Percentiles rank a stretch among this genome's conserved stretches.
Evolutionary conservation across 192 early-diverging fungal species (phyloP).

Genomic region (Linnemannia schmuckeri): DNA sequence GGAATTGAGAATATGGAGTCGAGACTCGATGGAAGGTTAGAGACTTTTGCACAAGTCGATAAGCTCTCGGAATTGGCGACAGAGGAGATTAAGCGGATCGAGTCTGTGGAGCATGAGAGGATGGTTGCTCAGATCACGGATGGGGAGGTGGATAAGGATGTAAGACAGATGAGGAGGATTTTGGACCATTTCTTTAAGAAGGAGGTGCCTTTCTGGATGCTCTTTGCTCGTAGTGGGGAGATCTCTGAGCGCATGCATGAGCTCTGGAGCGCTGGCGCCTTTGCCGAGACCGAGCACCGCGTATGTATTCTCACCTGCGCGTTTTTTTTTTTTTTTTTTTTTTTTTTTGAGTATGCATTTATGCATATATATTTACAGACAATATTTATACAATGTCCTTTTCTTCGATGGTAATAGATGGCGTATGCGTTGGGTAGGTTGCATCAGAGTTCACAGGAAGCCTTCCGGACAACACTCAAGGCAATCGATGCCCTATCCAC

Average conservation of each 20-base stretch:
- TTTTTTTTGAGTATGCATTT: not conserved
- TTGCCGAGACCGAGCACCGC: slow-evolving; percentile 52
- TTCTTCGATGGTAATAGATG: slow-evolving; percentile 18
- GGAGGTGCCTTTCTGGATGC: slow-evolving; percentile 51
- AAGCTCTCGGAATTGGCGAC: slow-evolving; percentile 37
- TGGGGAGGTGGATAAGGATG: slow-evolving; percentile 49
- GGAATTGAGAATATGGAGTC: slow-evolving; percentile 48
- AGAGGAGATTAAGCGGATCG: slow-evolving; percentile 46
- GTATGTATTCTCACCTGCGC: slow-evolving; percentile 18
- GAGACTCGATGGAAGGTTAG: slow-evolving; percentile 32
- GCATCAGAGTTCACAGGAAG: slow-evolving; percentile 50
- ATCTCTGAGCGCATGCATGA: slow-evolving; percentile 54
- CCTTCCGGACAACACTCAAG: slow-evolving; percentile 37
- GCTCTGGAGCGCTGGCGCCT: slow-evolving; percentile 42
- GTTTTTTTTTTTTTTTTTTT: too few species aligned
- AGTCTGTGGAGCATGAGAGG: slow-evolving; percentile 27
- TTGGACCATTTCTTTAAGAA: slow-evolving; percentile 49
- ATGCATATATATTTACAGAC: not conserved
- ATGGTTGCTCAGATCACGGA: slow-evolving; percentile 40
- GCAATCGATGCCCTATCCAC: slow-evolving; percentile 28
- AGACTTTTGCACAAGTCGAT: slow-evolving; percentile 42
- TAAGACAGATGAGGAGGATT: slow-evolving; percentile 28
- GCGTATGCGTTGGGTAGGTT: slow-evolving; percentile 46
- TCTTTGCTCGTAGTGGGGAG: slow-evolving; percentile 47
- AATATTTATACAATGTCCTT: not conserved